Conservation (phyloP, 2,329 filamentous ascomycete species). For the Paraconiothyrium brasiliense region DNA sequence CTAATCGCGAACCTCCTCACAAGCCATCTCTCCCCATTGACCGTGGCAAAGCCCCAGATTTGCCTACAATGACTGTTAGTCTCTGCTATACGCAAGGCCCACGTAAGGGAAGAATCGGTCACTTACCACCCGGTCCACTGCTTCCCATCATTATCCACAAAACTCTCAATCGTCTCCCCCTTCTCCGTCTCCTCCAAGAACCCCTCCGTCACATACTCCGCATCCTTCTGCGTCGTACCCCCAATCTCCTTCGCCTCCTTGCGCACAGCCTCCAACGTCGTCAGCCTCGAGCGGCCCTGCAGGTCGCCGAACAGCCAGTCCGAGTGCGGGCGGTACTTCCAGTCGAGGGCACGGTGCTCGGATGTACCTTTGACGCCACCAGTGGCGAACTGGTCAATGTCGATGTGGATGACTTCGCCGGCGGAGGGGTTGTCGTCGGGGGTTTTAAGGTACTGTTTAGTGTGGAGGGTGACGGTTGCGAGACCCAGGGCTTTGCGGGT, state of each 20-base stretch:
- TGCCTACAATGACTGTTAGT: constrained; percentile 19
- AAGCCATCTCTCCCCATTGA: constrained; percentile 43
- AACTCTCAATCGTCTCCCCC: constrained; percentile 47
- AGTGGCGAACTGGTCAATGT: constrained; percentile 76
- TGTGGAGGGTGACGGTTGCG: constrained; percentile 73
- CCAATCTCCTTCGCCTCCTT: constrained; percentile 35
- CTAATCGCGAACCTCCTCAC: constrained; percentile 45
- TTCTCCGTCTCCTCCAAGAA: constrained; percentile 43
- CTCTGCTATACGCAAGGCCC: constrained; percentile 13
- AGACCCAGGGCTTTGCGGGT: constrained; percentile 75
- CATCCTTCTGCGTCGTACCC: constrained; percentile 30
- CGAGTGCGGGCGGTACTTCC: constrained; percentile 69
- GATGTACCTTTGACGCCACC: constrained; percentile 74
- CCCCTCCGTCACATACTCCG: constrained; percentile 34
- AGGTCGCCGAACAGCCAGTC: constrained; percentile 85
- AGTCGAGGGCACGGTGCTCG: constrained; percentile 67
- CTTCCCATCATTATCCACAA: constrained; percentile 43
- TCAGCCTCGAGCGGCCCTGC: constrained; percentile 66
- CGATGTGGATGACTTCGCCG: constrained; percentile 65
- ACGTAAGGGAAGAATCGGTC: constrained; percentile 34
- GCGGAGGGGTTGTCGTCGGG: constrained; percentile 49
- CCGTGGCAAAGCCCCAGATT: constrained; percentile 45
- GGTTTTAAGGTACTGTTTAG: constrained; percentile 51
- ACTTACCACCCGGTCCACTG: constrained; percentile 48
- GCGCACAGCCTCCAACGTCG: constrained; percentile 39